Base-by-base conservation (phyloP, 2,329 filamentous ascomycete species). In the Penicillium fuscoglaucum region DNA sequence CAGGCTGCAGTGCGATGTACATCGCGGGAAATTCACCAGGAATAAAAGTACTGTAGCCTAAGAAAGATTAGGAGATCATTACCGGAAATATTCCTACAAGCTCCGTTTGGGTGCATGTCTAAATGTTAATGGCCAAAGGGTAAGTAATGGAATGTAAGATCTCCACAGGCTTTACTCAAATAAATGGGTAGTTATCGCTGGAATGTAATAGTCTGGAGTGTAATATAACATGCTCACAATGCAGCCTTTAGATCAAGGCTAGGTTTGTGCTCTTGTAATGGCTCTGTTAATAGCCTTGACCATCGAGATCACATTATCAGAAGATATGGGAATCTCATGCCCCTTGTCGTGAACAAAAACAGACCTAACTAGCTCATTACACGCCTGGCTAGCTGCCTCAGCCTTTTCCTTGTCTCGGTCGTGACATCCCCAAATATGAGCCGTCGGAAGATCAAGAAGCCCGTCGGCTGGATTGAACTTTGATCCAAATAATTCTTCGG, bases 371-470 rank as follows among this genome's bases (percentile, higher is more conserved):
- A 58, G 55, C 13, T 46, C 33, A 24, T 48, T 51, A 44, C 61
- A 64, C 24, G 57, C 46, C n/a, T 26, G 33, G 41, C 41, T 60
- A 28, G 57, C 39, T n/a, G 33, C 21, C 31, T 58, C 28, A 9
- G 51, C 50, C 19, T 40, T 49, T 37, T 17, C 21, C 28, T 26
- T 46, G 17, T 56, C 37, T 39, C 39, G 37, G 21, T 63, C 59
- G 10, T 3, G 17, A 4, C 53, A 37, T 29, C 62, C 61, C 62
- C 62, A 65, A 26, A 65, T 61, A 47, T 65, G 62, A n/a, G 57
- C 61, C 1, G 62, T 63, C 3, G 62, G 62, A 1, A 63, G 54
- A n/a, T 61, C 46, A 7, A 58, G 28, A 28, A 41, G 45, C 10
- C 54, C 58, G 6, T 41, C 29, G 15, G 35, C 19, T 4, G 51